Evolutionary conservation across 306 rosid genomes (phyloP).

Genomic region (Amphicarpaea edgeworthii): DNA sequence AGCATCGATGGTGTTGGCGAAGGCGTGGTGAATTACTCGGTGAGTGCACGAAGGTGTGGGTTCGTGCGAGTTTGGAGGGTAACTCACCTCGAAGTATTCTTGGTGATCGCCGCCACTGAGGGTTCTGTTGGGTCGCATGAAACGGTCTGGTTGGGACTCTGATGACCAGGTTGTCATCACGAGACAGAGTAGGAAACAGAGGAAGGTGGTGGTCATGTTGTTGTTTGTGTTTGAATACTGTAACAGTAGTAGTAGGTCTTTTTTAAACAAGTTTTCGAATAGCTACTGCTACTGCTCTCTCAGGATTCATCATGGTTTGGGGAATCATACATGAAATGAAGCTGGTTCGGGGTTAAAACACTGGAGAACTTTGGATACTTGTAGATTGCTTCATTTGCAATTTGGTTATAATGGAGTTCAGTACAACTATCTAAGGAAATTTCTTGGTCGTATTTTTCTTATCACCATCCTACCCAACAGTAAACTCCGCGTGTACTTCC

Average conservation of each 20-base stretch:
- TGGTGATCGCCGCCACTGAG: neutral
- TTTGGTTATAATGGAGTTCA: neutral
- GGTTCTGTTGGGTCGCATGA: slow-evolving; percentile 11
- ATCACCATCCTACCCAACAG: neutral
- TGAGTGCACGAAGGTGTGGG: slow-evolving; percentile 64
- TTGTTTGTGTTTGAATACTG: neutral
- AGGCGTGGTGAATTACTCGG: slow-evolving; percentile 65
- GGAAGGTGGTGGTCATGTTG: slow-evolving; percentile 45
- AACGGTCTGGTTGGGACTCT: slow-evolving; percentile 56
- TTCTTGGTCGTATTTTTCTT: slow-evolving; percentile 16
- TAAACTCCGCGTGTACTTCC: neutral
- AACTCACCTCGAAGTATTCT: slow-evolving; percentile 68
- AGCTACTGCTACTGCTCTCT: neutral
- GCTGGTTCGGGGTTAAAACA: neutral
- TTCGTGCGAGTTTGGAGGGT: slow-evolving; percentile 56
- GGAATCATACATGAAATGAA: neutral
- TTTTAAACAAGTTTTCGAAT: neutral
- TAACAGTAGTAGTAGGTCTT: no score
- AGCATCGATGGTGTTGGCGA: slow-evolving; percentile 69
- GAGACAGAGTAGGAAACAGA: slow-evolving; percentile 19
- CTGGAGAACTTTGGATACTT: neutral
- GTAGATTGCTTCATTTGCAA: slow-evolving; percentile 18
- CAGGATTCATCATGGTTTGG: neutral
- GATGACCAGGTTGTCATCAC: slow-evolving; percentile 38
- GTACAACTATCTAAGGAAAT: slow-evolving; percentile 1